phyloP scores from a whole-genome alignment of 2,329 filamentous ascomycete genomes.

The Pseudogymnoascus sp. region DNA sequence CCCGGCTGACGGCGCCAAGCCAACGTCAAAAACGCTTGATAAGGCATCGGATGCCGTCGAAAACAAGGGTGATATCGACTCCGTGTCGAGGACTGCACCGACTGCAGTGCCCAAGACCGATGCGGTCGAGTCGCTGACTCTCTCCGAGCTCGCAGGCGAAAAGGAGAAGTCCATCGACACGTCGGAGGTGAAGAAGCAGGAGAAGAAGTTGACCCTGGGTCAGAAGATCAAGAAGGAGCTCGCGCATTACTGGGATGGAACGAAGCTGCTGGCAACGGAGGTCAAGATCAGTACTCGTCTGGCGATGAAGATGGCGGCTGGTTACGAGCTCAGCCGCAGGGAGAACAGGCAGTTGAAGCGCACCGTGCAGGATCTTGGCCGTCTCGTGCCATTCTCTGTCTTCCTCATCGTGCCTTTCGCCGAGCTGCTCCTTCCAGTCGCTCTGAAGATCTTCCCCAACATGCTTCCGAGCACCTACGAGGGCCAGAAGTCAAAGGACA shows the following conservation, averaged over 20 bases:
- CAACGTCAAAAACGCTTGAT: constrained; percentile 22
- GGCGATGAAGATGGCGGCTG: constrained; percentile 93
- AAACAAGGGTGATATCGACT: constrained; percentile 22
- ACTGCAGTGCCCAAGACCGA: constrained; percentile 29
- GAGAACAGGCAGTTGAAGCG: constrained; percentile 88
- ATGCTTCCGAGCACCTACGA: constrained; percentile 96
- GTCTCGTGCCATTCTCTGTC: constrained; percentile 89
- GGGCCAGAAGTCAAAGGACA: constrained; percentile 80
- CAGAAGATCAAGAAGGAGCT: constrained; percentile 94
- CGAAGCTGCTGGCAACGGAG: constrained; percentile 86
- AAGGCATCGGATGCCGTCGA: constrained; percentile 22
- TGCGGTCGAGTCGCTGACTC: constrained; percentile 25
- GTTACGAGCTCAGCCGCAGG: constrained; percentile 90
- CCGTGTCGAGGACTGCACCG: constrained; percentile 19
- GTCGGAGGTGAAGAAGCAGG: constrained; percentile 60
- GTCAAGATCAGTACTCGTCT: constrained; percentile 86
- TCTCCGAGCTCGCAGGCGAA: constrained; percentile 56
- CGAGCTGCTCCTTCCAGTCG: constrained; percentile 83
- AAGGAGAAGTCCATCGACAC: constrained; percentile 57
- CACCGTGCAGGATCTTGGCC: constrained; percentile 87
- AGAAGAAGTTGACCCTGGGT: constrained; percentile 79
- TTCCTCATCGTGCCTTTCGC: constrained; percentile 97
- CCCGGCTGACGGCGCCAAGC: constrained; percentile 30
- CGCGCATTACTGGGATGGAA: constrained; percentile 97
- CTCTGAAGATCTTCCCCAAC: constrained; percentile 92